A percentile compares a stretch with the other conserved stretches of the same genome.
Evolutionary conservation across 352 stramenopile genomes (phyloP).

Genomic region (Thraustochytrium sp.): DNA sequence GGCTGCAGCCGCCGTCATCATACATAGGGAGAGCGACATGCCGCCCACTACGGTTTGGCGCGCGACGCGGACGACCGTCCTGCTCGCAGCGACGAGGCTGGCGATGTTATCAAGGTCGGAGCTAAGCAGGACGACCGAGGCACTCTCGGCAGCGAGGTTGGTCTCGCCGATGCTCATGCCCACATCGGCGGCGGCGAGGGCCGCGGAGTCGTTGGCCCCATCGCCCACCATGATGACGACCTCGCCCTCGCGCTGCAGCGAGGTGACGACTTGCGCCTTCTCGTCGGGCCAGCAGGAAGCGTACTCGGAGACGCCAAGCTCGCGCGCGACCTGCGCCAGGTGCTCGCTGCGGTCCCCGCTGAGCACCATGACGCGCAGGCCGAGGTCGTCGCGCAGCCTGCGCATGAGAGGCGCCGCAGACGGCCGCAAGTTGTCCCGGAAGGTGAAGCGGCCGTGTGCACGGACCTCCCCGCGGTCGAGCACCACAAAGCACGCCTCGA

Average conservation of each 20-base stretch:
- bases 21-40: slow-evolving; percentile 18
- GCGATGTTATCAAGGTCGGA: background rate
- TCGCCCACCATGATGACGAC: slow-evolving; percentile 50
- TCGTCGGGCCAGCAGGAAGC: slow-evolving; percentile 42
- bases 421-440: background rate
- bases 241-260: slow-evolving; percentile 30
- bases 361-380: slow-evolving; percentile 2
- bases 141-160: slow-evolving; percentile 24
- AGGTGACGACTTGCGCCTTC: slow-evolving; percentile 39
- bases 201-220: slow-evolving; percentile 49
- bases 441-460: background rate
- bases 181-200: slow-evolving; percentile 47
- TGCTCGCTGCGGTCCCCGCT: slow-evolving; percentile 29
- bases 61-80: background rate
- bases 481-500: background rate
- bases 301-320: slow-evolving; percentile 8
- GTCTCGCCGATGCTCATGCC: slow-evolving; percentile 40
- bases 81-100: background rate
- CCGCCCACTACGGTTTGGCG: background rate
- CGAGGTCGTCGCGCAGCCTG: background rate
- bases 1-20: background rate
- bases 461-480: background rate
- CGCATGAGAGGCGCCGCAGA: background rate
- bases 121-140: slow-evolving; percentile 8
- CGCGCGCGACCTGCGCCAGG: background rate